Conservation (phyloP, 169 alveolate species). For the Eimeria acervulina region DNA sequence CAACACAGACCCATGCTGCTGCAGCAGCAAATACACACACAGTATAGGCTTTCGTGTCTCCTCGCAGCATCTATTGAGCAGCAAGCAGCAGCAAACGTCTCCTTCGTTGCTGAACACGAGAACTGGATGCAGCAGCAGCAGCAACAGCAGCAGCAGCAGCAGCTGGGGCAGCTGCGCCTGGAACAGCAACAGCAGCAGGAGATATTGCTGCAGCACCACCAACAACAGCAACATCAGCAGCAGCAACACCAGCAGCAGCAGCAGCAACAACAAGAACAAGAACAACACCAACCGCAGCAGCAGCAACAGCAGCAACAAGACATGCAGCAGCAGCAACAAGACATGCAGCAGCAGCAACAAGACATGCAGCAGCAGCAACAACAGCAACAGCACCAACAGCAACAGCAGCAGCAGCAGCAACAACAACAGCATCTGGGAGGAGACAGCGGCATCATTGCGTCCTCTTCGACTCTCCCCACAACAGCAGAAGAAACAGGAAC, state of each 20-base stretch:
- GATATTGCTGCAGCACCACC: no score
- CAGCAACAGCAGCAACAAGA: neutral
- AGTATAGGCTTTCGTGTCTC: neutral
- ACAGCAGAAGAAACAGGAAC: neutral
- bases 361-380: neutral
- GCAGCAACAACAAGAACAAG: neutral
- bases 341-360: no score
- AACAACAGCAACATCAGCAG: neutral
- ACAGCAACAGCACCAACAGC: conserved; percentile 7
- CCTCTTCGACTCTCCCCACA: neutral
- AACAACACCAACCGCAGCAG: conserved; percentile 13
- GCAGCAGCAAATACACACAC: neutral
- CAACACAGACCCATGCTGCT: neutral
- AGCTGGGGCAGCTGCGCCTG: no score
- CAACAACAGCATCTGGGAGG: neutral
- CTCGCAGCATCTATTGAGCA: neutral
- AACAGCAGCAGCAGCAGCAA: neutral
- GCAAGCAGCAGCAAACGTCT: neutral
- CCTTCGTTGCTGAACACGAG: neutral
- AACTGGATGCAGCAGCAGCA: no score
- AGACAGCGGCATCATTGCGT: neutral
- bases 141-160: no score
- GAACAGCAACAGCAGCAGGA: no score
- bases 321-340: no score
- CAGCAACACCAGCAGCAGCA: conserved; percentile 13